Base-by-base conservation (phyloP, 2,329 filamentous ascomycete genomes). In the Trichoderma breve region DNA sequence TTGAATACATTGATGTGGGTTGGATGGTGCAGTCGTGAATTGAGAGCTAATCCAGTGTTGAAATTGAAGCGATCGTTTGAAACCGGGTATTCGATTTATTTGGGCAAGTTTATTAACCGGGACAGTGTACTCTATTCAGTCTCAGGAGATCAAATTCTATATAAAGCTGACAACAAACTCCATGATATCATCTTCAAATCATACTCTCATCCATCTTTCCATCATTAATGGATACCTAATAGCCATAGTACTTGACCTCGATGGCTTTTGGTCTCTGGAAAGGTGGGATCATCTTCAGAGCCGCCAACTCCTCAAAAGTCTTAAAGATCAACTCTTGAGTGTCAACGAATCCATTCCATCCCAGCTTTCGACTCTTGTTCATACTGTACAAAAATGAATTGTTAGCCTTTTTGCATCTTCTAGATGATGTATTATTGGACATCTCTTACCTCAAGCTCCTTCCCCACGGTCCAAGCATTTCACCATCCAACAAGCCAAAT, bases 281-380 rank as follows among this genome's bases (percentile, higher is more conserved):
- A 65, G 62, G 62, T 30, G 43, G 62, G 7, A 65, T 65, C 62
- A 65, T 65, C 24, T 65, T 65, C 28, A 65, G 21, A 15, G n/a
- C 62, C 0, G 62, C 43, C 43, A 65, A 7, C 7, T 70, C 68
- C 6, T 70, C 32, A 65, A 70, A 64, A 1, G 43, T 64, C 28
- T 26, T 39, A 21, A 70, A 28, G 6, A 70, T 14, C 36, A 39
- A 64, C 15, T 65, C 39, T 4, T 53, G 6, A 2, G 58, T 64
- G 9, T 70, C 68, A 3, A 53, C 15, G 11, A 36, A 70, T 6
- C 68, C 68, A 51, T 51, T 62, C 68, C 68, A 70, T 15, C 68
- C 68, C 14, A 18, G 68, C 61, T 65, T 70, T 65, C 58, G 58
- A 12, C 34, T 53, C 57, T 65, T 65, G 15, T 8, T 28, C 68